These are phyloP conservation scores for Schwanniomyces polymorphus DNA, from an alignment of 805 yeast genomes.

Conservation along the genomic window DNA sequence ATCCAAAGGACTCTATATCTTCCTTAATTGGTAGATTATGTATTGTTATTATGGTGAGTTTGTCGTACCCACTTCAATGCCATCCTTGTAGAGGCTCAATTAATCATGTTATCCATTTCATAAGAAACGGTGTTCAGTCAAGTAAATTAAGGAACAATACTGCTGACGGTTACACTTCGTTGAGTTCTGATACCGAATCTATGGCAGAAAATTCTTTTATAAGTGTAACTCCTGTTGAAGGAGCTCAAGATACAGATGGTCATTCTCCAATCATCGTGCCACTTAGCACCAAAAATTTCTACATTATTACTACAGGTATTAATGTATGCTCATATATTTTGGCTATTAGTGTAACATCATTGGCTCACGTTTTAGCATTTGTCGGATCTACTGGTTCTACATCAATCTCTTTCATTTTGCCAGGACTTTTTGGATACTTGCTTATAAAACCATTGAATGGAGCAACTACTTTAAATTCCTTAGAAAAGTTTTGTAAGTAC, in stretches of 20 bases:
- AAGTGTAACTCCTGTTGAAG: conserved; percentile 47
- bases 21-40: conserved; percentile 58
- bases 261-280: conserved; percentile 52
- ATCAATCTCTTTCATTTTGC: conserved; percentile 72
- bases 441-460: conserved; percentile 42
- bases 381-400: conserved; percentile 88
- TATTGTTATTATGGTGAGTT: conserved; percentile 69
- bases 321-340: conserved; percentile 49
- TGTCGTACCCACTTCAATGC: conserved; percentile 76
- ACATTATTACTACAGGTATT: conserved; percentile 48
- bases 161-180: conserved; percentile 18
- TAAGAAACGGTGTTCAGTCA: conserved; percentile 29
- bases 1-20: conserved; percentile 50
- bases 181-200: conserved; percentile 26
- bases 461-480: conserved; percentile 19
- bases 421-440: conserved; percentile 74
- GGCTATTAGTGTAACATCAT: conserved; percentile 60
- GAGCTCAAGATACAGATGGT: conserved; percentile 47
- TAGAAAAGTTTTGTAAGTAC: conserved; percentile 32
- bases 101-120: conserved; percentile 61
- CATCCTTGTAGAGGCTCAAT: conserved; percentile 78
- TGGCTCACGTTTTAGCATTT: conserved; percentile 67
- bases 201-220: conserved; percentile 27
- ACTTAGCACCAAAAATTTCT: conserved; percentile 46
- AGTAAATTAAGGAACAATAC: conserved; percentile 17